Percentiles rank a stretch among this genome's conserved stretches.
These are phyloP conservation scores for Paracorniculantispora psalliotae DNA, from an alignment of 2,329 filamentous ascomycete species.

Conservation along the genomic window DNA sequence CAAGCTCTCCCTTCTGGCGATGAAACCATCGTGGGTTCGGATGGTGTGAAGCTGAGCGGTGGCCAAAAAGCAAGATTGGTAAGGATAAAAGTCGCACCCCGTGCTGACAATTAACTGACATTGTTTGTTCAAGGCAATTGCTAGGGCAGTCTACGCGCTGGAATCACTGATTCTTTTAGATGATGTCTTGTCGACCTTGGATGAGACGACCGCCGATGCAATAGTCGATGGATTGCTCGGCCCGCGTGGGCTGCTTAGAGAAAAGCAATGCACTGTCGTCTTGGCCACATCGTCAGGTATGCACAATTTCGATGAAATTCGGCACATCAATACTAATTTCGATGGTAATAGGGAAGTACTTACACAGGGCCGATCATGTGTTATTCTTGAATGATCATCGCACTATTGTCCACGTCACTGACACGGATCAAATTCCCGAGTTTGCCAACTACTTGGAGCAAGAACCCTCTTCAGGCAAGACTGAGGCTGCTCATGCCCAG, in stretches of 20 bases:
- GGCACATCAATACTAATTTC: background rate
- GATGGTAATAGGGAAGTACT: background rate
- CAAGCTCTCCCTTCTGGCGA: background rate
- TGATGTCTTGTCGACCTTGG: background rate
- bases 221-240: background rate
- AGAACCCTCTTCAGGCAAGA: background rate
- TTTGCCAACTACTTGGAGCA: background rate
- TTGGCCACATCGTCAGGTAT: background rate
- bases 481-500: background rate
- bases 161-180: background rate
- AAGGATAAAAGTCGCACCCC: background rate
- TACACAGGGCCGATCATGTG: background rate
- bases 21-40: background rate
- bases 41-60: background rate
- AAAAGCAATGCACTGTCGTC: background rate
- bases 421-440: background rate
- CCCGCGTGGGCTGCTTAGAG: background rate
- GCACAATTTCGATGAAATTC: background rate
- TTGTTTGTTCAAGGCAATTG: background rate
- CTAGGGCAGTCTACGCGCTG: background rate
- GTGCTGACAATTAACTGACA: background rate
- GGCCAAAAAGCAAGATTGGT: background rate
- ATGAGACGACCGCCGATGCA: background rate
- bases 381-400: background rate
- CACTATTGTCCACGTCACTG: background rate